phyloP scores from a whole-genome alignment of 192 early-diverging fungal species.

The Coemansia javaensis region DNA sequence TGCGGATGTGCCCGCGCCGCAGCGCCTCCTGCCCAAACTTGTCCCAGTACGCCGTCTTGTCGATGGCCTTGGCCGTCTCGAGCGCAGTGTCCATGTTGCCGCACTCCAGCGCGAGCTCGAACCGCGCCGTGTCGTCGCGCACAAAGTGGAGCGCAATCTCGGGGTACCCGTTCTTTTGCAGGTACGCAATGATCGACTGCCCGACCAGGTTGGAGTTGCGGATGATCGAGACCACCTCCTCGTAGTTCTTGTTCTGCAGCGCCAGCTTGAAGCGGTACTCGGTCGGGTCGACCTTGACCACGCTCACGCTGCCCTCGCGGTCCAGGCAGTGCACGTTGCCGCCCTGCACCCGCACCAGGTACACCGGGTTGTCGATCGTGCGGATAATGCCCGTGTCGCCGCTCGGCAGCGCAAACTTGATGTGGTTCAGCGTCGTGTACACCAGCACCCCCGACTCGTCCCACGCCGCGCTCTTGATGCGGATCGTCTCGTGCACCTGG shows the following conservation, averaged over 20 bases:
- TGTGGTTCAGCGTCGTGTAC: slow-evolving; percentile 96
- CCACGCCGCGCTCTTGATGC: slow-evolving; percentile 97
- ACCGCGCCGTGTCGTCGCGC: slow-evolving; percentile 90
- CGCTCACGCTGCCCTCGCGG: slow-evolving; percentile 82
- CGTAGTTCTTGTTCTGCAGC: slow-evolving; percentile 85
- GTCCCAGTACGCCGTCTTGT: slow-evolving; percentile 86
- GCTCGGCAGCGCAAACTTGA: slow-evolving; percentile 93
- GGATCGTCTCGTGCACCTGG: slow-evolving; percentile 93
- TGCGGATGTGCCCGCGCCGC: slow-evolving; percentile 77
- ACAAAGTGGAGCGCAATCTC: slow-evolving; percentile 99
- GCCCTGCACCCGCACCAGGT: slow-evolving; percentile 81
- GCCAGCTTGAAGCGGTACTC: slow-evolving; percentile 98
- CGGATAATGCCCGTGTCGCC: slow-evolving; percentile 97
- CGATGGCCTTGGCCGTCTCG: slow-evolving; percentile 88
- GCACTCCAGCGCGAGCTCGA: slow-evolving; percentile 94
- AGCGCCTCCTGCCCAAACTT: slow-evolving; percentile 86
- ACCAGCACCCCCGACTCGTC: slow-evolving; percentile 87
- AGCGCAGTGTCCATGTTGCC: slow-evolving; percentile 94
- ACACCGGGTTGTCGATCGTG: slow-evolving; percentile 93
- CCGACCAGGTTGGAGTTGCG: slow-evolving; percentile 94
- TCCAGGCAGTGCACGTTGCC: slow-evolving; percentile 84
- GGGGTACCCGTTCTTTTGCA: slow-evolving; percentile 99
- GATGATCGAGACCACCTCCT: slow-evolving; percentile 95
- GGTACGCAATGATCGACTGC: slow-evolving; percentile 97
- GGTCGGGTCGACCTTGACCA: slow-evolving; percentile 92